Evolutionary conservation across 176 grass and related monocot genomes (phyloP), one percentile per base, ranked within the genome.

Genomic region (Carex littledalei): DNA sequence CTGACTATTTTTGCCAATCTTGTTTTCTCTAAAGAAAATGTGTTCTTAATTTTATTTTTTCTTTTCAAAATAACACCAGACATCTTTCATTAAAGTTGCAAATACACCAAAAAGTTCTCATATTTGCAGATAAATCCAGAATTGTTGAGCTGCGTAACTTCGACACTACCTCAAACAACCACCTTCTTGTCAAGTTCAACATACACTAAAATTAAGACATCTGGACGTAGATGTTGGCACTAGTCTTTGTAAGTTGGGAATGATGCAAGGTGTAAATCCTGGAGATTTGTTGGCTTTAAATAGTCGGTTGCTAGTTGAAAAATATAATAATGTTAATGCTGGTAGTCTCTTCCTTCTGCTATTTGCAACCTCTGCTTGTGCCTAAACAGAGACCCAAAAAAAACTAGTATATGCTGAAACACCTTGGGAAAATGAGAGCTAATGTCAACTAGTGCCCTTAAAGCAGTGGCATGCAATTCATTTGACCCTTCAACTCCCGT

Each of bases 401-500:
- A 77, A 55, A 29, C 47, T 53, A 55, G 9, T 55, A 15, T 13
- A 69, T 41, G 59, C 10, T 9, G 50, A 13, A 88, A 90, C 2
- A 97, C 94, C 94, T 97, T 86, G 32, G 86, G 90, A 67, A 88
- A 87, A 90, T 82, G 84, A 81, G 90, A 80, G 62, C 85, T 91
- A 86, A 97, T 91, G 76, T 97, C 92, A 61, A 97, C 94, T 86
- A 97, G 81, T 88, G 94, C 91, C 86, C 94, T 94, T 76, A 89
- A 88, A 76, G 94, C 94, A 84, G 91, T 85, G 15, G 86, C 86
- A 65, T 97, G 92, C 84, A 97, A 87, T 86, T 97, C 94, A 88
- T 84, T 87, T 73, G 94, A 94, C 24, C 90, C 94, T 88, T 97
- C 92, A 84, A 91, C 85, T 86, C 89, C 86, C 84, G 94, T 94